Base-by-base conservation (phyloP, 2,329 filamentous ascomycete species). In the Coniochaeta sp. region DNA sequence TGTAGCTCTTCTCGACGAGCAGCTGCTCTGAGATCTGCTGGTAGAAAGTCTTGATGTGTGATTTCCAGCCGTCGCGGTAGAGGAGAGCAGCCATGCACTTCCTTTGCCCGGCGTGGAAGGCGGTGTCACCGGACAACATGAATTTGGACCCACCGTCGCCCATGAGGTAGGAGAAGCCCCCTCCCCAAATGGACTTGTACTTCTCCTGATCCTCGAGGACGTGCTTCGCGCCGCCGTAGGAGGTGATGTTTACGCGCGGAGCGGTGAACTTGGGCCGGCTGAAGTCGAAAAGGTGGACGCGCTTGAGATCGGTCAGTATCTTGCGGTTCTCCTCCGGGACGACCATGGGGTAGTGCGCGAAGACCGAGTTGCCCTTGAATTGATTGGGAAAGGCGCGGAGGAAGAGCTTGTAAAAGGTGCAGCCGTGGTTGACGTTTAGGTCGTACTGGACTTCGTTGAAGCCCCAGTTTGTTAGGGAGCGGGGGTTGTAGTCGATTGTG, bases 381-480 rank as follows among this genome's bases (percentile, higher is more conserved):
- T 90, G 86, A 57, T 87, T 78, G 1, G 89, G 90, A 74, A 95
- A 90, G 0, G 88, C 87, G 6, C 86, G 80, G 31, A 89, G 73
- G 64, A 91, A 86, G 31, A 95, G 77, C 72, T 94, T 95, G 74
- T 91, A 91, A 68, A 92, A 88, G 12, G 91, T 82, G 58, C 86
- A 90, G 46, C 90, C 89, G 63, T 94, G 85, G 67, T 94, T 87
- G 57, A 92, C 69, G 53, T 78, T 81, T 20, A 84, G 69, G 58
- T 95, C 87, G 52, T 85, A 89, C 18, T 87, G 77, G 3, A 81
- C 86, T 63, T 90, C 86, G 51, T 82, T 81, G 70, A 81, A 92
- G 18, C 89, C 89, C 89, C 89, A 95, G 68, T 89, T 91, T 1
- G 89, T 95, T 46, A 95, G 69, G 58, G 83, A 82, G 8, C 82